Percentiles rank a stretch among this genome's conserved stretches.
These are phyloP conservation scores for Saprolegnia parasitica DNA, from an alignment of 352 stramenopile genomes.

Conservation along the genomic window DNA sequence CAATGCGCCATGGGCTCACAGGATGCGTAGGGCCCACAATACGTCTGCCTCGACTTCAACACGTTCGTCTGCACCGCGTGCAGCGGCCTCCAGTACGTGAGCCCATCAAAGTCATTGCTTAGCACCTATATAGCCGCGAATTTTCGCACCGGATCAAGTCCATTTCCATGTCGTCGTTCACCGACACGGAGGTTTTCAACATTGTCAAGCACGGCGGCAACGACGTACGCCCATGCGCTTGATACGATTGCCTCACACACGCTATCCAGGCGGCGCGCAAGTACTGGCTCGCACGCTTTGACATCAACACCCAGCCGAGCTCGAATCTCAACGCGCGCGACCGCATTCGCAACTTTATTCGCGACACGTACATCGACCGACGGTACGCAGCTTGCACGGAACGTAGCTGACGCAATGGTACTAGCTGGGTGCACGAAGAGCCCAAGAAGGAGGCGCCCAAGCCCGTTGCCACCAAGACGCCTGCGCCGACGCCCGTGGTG, in stretches of 20 bases:
- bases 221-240: constrained; percentile 42
- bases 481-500: neutral
- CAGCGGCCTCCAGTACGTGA: constrained; percentile 88
- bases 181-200: constrained; percentile 86
- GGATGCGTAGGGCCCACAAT: constrained; percentile 78
- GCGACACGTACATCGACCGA: constrained; percentile 81
- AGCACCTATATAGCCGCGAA: constrained; percentile 52
- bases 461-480: constrained; percentile 23
- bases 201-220: constrained; percentile 87
- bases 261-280: constrained; percentile 62
- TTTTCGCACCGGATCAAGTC: constrained; percentile 92
- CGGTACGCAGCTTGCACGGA: constrained; percentile 13
- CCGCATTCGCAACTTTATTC: constrained; percentile 85
- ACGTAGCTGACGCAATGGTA: neutral
- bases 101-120: neutral
- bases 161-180: constrained; percentile 92
- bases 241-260: neutral
- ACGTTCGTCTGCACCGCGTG: constrained; percentile 93
- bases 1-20: constrained; percentile 12
- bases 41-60: constrained; percentile 90
- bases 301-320: constrained; percentile 64
- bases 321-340: constrained; percentile 68
- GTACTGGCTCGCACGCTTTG: constrained; percentile 78
- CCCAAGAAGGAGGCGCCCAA: constrained; percentile 53
- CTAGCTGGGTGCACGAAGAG: constrained; percentile 76